Percentiles rank a stretch among this genome's conserved stretches.
These are phyloP conservation scores for Raphanus raphanistrum DNA, from an alignment of 345 rosid species.

Conservation along the genomic window DNA sequence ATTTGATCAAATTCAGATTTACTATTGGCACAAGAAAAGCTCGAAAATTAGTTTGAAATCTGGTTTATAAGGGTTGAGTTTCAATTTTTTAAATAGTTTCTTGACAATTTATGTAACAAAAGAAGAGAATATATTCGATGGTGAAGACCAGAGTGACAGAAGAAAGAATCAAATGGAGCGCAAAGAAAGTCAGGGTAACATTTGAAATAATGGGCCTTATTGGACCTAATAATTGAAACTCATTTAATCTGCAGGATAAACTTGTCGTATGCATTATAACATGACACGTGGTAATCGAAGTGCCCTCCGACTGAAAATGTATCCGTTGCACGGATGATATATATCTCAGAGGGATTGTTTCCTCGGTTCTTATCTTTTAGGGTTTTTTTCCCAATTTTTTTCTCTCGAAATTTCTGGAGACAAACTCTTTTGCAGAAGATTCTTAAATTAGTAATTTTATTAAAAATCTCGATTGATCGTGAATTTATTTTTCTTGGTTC, in stretches of 20 bases:
- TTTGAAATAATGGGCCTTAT: background rate
- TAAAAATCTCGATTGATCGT: too few relatives aligned
- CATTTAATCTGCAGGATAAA: background rate
- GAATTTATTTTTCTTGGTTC: too few relatives aligned
- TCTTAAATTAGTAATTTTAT: too few relatives aligned
- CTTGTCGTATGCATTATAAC: background rate
- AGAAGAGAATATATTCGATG: too few relatives aligned
- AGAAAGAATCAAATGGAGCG: too few relatives aligned
- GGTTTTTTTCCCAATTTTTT: too few relatives aligned
- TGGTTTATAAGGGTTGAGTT: background rate
- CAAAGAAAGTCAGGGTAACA: background rate
- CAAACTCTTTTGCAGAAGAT: too few relatives aligned
- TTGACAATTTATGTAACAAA: background rate
- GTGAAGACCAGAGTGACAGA: too few relatives aligned
- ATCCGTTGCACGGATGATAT: background rate
- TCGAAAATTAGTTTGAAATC: background rate
- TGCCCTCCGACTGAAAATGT: background rate
- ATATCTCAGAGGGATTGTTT: background rate
- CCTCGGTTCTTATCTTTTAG: too few relatives aligned
- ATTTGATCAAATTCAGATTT: too few relatives aligned
- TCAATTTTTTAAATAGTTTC: background rate
- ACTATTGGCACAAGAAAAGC: too few relatives aligned
- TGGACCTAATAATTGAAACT: background rate
- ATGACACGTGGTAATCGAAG: background rate
- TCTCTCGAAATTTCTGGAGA: too few relatives aligned